Conservation (phyloP, 176 grass and related monocot species). For the Musa schizocarpa region DNA sequence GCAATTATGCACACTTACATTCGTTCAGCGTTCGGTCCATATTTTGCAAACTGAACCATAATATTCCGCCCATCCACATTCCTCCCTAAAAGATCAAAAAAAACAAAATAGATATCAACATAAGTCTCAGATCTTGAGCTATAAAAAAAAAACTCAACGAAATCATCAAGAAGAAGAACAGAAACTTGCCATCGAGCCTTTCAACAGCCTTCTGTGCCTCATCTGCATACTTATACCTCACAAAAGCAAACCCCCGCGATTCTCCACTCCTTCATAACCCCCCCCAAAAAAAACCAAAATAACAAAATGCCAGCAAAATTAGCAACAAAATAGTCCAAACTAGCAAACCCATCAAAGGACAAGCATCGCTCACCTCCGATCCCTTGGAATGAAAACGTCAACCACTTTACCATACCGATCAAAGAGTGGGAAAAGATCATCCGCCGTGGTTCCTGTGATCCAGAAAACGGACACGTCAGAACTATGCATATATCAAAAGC, state of each 20-base stretch:
- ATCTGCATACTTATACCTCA: constrained; percentile 94
- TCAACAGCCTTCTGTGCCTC: constrained; percentile 94
- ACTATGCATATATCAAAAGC: not conserved
- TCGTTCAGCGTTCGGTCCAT: constrained; percentile 80
- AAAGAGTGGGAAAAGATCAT: constrained; percentile 91
- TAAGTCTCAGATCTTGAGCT: no score
- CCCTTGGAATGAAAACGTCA: constrained; percentile 87
- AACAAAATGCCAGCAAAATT: not conserved
- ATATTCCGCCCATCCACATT: constrained; percentile 85
- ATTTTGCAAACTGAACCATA: constrained; percentile 99
- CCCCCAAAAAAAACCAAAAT: not conserved
- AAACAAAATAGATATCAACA: not conserved
- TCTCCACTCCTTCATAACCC: constrained; percentile 49
- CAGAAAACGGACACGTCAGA: not conserved
- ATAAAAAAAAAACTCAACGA: no score
- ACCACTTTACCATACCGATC: constrained; percentile 86
- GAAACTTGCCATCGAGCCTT: constrained; percentile 62
- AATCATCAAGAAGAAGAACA: not conserved
- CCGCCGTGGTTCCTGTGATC: constrained; percentile 56
- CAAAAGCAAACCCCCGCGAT: constrained; percentile 83
- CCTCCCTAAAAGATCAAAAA: constrained; percentile 37
- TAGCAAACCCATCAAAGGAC: not conserved
- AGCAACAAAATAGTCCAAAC: not conserved
- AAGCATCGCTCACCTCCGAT: constrained; percentile 51
- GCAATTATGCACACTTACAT: constrained; percentile 48